A percentile compares a stretch with the other conserved stretches of the same genome.
phyloP scores from a whole-genome alignment of 2,329 filamentous ascomycete species.

The Verticillium nubilum region DNA sequence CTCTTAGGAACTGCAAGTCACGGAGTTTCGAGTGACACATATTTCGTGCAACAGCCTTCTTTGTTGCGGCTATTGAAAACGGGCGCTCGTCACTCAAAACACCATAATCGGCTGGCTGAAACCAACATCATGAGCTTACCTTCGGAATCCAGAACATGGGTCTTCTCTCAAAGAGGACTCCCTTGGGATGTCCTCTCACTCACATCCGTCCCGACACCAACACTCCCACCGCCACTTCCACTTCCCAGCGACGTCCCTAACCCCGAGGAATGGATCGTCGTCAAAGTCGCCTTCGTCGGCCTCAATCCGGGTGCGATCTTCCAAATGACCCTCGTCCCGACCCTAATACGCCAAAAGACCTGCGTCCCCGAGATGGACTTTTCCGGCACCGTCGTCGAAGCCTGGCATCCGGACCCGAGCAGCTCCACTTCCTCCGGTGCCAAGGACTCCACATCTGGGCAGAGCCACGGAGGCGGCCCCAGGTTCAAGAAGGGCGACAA shows the following conservation, averaged over 20 bases:
- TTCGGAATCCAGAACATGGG: neutral
- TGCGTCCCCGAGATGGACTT: conserved; percentile 38
- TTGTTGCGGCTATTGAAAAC: too few species aligned
- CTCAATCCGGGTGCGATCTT: conserved; percentile 39
- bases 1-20: too few species aligned
- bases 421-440: neutral
- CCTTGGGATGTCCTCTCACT: conserved; percentile 17
- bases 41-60: too few species aligned
- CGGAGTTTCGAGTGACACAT: too few species aligned
- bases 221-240: conserved; percentile 19
- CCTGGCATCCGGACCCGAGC: conserved; percentile 19
- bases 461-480: neutral
- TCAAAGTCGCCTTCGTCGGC: conserved; percentile 35
- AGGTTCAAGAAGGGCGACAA: conserved; percentile 23
- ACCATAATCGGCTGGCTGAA: neutral
- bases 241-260: conserved; percentile 19
- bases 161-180: neutral
- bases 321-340: conserved; percentile 34
- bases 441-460: neutral
- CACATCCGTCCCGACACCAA: conserved; percentile 13
- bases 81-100: too few species aligned
- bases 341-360: conserved; percentile 25
- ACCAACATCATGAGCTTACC: neutral
- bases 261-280: conserved; percentile 29
- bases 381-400: conserved; percentile 30